Evolutionary conservation across 2,329 filamentous ascomycete species (phyloP), one percentile per base, ranked within the genome.

Genomic region (Sclerotinia sclerotiorum): DNA sequence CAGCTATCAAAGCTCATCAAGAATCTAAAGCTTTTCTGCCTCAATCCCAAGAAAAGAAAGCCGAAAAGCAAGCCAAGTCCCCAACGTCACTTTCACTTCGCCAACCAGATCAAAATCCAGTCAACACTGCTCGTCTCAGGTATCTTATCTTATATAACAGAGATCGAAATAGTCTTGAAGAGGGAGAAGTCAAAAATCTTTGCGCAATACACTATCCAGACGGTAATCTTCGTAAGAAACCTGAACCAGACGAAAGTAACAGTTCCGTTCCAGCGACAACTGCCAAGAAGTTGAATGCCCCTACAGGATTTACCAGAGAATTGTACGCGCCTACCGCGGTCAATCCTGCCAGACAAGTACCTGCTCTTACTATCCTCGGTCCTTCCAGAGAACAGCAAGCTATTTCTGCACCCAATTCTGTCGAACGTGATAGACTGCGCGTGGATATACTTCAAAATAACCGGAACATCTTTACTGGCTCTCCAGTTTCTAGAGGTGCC

Each of bases 391-490:
- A 35, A 24, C 8, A 17, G 21, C 44, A n/a, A 8, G n/a, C 44
- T n/a, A 21, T n/a, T 5, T 11, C 29, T 49, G 21, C 19, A 13
- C 13, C n/a, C 24, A 32, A n/a, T 15, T 52, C 62, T 51, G 15
- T 29, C 5, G 60, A 51, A 51, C n/a, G 32, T 35, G 19, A 63
- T 39, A 63, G n/a, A 27, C 24, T 63, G 46, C 32, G 29, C 5
- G 32, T 63, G 13, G 46, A 51, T 15, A 63, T 32, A 44, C 19
- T 65, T 15, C 39, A 61, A 49, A 49, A 10, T 32, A 48, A 61
- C 24, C 46, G 32, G 5, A 63, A 29, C 32, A 67, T 61, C 19
- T 60, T n/a, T 32, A 67, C 13, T n/a, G 65, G 65, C n/a, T 52
- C 65, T 17, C 65, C 65, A 42, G 44, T 61, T 29, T 51, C 65